Evolutionary conservation across 495 filamentous ascomycete species (phyloP).

Genomic region (Hypoxylon trugodes): DNA sequence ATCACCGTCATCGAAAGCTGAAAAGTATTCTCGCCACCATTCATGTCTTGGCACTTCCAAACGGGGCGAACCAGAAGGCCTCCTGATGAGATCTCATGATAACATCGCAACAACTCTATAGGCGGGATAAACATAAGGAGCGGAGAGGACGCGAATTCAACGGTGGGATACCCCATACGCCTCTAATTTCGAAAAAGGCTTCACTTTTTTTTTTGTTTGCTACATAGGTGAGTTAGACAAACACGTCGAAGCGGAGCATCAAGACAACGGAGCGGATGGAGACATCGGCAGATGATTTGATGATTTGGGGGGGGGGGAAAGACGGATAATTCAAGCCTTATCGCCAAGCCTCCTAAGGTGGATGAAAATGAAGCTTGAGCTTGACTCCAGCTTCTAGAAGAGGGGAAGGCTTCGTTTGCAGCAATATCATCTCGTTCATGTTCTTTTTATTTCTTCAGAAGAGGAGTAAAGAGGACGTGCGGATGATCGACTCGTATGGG

Average conservation of each 20-base stretch:
- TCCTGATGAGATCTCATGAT: slow-evolving; percentile 32
- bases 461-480: not conserved
- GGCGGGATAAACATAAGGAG: slow-evolving; percentile 25
- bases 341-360: slow-evolving; percentile 33
- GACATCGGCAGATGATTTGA: slow-evolving; percentile 33
- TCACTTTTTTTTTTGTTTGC: slow-evolving; percentile 1
- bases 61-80: slow-evolving; percentile 12
- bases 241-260: slow-evolving; percentile 30
- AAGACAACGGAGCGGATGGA: slow-evolving; percentile 10
- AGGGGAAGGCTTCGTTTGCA: slow-evolving; percentile 27
- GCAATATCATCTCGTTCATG: not conserved
- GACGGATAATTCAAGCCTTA: slow-evolving; percentile 41
- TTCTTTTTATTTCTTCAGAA: too few species aligned
- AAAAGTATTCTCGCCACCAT: slow-evolving; percentile 17
- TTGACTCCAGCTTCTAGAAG: slow-evolving; percentile 30
- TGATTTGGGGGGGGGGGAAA: too few species aligned
- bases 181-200: slow-evolving; percentile 1
- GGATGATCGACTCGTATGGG: slow-evolving; percentile 31
- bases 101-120: slow-evolving; percentile 18
- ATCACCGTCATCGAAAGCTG: slow-evolving; percentile 21
- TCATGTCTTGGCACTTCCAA: slow-evolving; percentile 25
- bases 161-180: slow-evolving; percentile 8
- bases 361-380: slow-evolving; percentile 36
- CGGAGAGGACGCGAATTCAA: slow-evolving; percentile 8
- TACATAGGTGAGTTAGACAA: slow-evolving; percentile 4